Evolutionary conservation across 768 basidiomycete genomes (phyloP), one percentile per base, ranked within the genome.

Genomic region (Lentinus brumalis): DNA sequence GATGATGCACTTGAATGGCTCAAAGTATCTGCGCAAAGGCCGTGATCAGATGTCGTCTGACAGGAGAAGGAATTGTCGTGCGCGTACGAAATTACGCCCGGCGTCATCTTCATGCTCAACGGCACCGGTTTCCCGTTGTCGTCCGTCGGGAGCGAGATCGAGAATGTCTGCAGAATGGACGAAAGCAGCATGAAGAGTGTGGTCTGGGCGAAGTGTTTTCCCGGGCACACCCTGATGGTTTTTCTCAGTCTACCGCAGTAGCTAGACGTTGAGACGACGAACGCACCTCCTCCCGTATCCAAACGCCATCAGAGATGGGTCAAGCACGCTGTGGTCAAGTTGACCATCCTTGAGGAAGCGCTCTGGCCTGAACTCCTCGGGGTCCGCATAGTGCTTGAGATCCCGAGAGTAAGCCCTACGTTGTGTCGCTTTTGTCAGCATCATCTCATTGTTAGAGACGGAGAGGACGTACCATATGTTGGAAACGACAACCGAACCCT

Each of bases 1-100:
- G 56, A 71, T 63, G 21, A 38, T 38, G 47, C 70, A 71, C 11
- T 62, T 50, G 50, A 70, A 71, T 8, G 66, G 69, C 39, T 57
- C 57, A 1, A 69, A 66, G 38, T 65, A 65, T 32, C 70, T 71
- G 47, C 26, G 21, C 21, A 26, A 18, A 35, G 32, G 5, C 45
- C 16, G 52, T 21, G 16, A 7, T 26, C 45, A 29, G 46, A 16
- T 11, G 14, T 5, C 14, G 5, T 29, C 41, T 18, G 15, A 11
- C 40, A 9, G 30, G 14, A 51, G 2, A 30, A 5, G 14, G 32
- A 14, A 2, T 9, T 4, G 11, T 2, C 26, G 35, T 6, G 35
- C 35, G 57, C 63, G 12, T 35, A 65, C 64, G 64, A 58, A 5
- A 65, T 53, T 0, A 65, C 44, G 3, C 60, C 64, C 10, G 35